Base-by-base conservation (phyloP, 495 filamentous ascomycete genomes). In the Pyrenula massariospora region DNA sequence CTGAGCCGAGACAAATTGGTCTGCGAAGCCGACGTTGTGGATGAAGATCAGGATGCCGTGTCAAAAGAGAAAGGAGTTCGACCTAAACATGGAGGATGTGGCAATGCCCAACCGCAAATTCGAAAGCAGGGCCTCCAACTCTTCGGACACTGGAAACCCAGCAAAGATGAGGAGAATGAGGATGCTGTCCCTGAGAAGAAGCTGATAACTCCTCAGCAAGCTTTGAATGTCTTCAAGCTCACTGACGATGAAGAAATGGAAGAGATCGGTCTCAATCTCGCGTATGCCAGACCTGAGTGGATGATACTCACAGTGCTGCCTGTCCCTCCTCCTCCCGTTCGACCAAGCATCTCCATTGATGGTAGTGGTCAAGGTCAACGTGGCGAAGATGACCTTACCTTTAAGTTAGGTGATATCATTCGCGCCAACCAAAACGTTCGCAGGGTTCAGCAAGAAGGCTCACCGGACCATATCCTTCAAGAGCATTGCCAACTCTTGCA, bases 381-480 rank as follows among this genome's bases (percentile, higher is more conserved):
- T 51, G 91, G 92, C 65, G 93, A 99, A 68, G 93, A 99, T 67
- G 93, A 99, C 77, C 76, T 99, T 78, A 99, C 93, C 0, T 97
- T 95, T 76, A 99, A 99, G 70, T 75, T 99, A 50, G 90, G 91
- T 60, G 93, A 99, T 71, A 96, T 99, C 66, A 91, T 99, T 58
- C 91, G 93, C 60, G 93, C 94, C 55, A 99, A 97, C 73, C 84
- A 86, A 62, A 96, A 95, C 61, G 91, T 99, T 25, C 81, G 85
- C 48, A 84, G 90, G 55, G 91, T 90, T 50, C 85, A 93, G 57
- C 79, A 85, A 50, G 89, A 96, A 67, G 91, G 92, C 48, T 88
- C 92, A 2, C 91, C 93, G 0, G 82, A 85, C 54, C 94, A 97
- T 71, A 85, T 97, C 47, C 79, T 87, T 25, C 82, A 80, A 24